Percentiles rank a stretch among this genome's conserved stretches.
These are phyloP conservation scores for Heliamphora pulchella DNA, from an alignment of 179 eudicot species.

Conservation along the genomic window DNA sequence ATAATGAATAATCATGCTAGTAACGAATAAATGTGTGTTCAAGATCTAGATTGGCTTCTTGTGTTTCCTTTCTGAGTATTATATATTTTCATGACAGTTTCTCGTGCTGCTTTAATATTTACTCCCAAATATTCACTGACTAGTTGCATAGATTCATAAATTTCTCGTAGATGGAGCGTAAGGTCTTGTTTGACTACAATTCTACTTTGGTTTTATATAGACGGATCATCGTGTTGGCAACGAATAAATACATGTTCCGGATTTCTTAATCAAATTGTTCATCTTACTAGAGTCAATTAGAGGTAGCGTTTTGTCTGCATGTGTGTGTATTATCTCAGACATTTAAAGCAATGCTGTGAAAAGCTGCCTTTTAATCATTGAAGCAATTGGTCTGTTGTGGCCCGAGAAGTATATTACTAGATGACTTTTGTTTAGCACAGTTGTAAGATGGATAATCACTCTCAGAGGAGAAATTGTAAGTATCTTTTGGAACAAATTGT, in stretches of 20 bases:
- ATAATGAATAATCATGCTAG: background rate
- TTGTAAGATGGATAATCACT: background rate
- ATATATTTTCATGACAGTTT: background rate
- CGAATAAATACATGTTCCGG: background rate
- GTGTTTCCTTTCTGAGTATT: background rate
- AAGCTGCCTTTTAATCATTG: background rate
- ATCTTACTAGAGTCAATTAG: background rate
- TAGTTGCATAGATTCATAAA: background rate
- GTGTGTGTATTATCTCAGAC: background rate
- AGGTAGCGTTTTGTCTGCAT: background rate
- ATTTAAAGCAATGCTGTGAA: background rate
- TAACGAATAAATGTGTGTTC: background rate
- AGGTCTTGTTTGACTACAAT: background rate
- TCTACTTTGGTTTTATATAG: background rate
- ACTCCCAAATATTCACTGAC: background rate
- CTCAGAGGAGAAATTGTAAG: background rate
- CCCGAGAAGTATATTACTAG: background rate
- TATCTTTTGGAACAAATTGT: background rate
- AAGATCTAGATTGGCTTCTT: conserved; percentile 16
- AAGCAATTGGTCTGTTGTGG: background rate
- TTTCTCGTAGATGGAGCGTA: background rate
- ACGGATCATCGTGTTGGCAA: background rate
- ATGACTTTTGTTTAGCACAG: background rate
- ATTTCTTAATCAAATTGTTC: background rate
- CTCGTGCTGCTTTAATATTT: background rate